Evolutionary conservation across 139 green algal genomes (phyloP), one percentile per base, ranked within the genome.

Genomic region (Chara braunii): DNA sequence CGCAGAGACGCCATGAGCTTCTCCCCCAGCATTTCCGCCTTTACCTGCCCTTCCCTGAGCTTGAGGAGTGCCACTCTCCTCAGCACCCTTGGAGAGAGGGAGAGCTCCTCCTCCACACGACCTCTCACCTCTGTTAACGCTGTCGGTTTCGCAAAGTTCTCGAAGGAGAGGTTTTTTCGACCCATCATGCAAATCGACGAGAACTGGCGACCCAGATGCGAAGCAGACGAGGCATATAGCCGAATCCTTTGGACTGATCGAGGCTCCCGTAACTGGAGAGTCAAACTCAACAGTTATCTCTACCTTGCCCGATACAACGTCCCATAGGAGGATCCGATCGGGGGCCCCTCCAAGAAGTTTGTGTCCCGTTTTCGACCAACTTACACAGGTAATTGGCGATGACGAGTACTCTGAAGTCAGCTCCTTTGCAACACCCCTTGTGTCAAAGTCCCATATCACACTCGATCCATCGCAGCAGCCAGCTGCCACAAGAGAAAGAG

Each of bases 401-500:
- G 43, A 31, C 26, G 55, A 35, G 5, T 24, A 2, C 18, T 57
- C 24, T 24, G 9, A 60, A 23, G 37, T 22, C 37, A 74, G 57
- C 32, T 74, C 45, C 56, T 62, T 70, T 18, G 82, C 87, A 0
- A 92, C 74, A 14, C 84, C 80, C 0, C 87, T 68, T 0, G 89
- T 95, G 36, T 88, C 81, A 59, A 86, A 90, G 72, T 95, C 86
- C 85, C 83, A 96, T 0, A 96, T 52, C 0, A 91, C 72, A 5
- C 95, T 73, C 31, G 68, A 45, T 1, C 90, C 90, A 28, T 88
- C 76, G 26, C 69, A 50, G 8, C 81, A 88, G 29, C 90, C 90
- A 18, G 83, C 84, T 84, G 86, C 26, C 23, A 62, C 6, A 62
- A 62, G 9, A 51, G 23, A 24, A 11, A 24, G 8, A 57, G 8